Percentiles rank a stretch among this genome's conserved stretches.
phyloP scores from a whole-genome alignment of 2,329 filamentous ascomycete genomes.

The Pyrenochaeta sp. region DNA sequence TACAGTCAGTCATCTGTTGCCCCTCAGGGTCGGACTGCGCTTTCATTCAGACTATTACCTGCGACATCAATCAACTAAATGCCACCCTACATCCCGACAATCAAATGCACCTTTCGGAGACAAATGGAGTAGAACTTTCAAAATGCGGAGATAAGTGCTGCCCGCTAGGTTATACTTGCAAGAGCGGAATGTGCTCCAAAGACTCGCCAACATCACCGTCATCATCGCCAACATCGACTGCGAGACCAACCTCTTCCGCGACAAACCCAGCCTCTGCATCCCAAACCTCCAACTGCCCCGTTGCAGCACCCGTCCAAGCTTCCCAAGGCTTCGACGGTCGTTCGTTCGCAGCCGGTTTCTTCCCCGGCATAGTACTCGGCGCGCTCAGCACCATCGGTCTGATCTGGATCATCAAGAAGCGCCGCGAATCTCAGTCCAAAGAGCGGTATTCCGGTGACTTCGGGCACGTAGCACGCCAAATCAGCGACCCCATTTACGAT shows the following conservation, averaged over 20 bases:
- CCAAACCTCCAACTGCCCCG: constrained; percentile 36
- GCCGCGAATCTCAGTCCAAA: constrained; percentile 38
- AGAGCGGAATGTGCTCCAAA: constrained; percentile 59
- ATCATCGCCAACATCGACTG: constrained; percentile 31
- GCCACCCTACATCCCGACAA: constrained; percentile 64
- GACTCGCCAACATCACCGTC: constrained; percentile 51
- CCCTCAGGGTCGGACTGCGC: constrained; percentile 66
- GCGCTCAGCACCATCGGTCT: constrained; percentile 41
- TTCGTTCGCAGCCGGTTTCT: constrained; percentile 50
- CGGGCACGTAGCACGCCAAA: constrained; percentile 47
- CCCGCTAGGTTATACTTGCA: constrained; percentile 75
- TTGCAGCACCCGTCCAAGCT: constrained; percentile 21
- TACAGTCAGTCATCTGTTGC: constrained; percentile 76
- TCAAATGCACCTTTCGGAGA: constrained; percentile 71
- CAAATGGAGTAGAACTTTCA: constrained; percentile 61
- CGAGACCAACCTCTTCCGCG: constrained; percentile 33
- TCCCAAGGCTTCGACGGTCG: constrained; percentile 40
- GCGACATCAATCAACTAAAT: constrained; percentile 70
- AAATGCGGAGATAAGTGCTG: constrained; percentile 71
- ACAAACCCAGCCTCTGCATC: constrained; percentile 42
- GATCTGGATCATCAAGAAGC: constrained; percentile 47
- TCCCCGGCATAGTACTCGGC: constrained; percentile 49
- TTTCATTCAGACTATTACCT: constrained; percentile 70
- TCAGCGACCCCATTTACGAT: constrained; percentile 52
- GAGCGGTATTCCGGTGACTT: constrained; percentile 50